Conservation (phyloP, 2,329 filamentous ascomycete species). For the Pestalotiopsis sp. region DNA sequence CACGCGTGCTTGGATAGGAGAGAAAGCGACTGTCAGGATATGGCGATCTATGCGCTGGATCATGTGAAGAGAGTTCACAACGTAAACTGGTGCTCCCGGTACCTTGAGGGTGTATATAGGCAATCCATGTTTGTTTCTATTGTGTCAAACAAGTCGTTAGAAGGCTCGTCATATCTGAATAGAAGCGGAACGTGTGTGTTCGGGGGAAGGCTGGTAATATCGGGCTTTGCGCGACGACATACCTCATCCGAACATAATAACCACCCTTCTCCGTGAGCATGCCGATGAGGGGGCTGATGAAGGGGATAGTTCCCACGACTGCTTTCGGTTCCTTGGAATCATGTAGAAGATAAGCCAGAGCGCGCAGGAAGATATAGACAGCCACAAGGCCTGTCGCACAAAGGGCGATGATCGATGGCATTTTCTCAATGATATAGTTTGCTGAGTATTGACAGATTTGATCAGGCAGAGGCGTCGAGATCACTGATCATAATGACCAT, state of each 20-base stretch:
- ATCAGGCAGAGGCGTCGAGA: too few relatives aligned
- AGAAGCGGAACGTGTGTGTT: background rate
- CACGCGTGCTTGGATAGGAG: constrained; percentile 13
- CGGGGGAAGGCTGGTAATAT: background rate
- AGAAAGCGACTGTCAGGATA: constrained; percentile 15
- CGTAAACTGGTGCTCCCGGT: constrained; percentile 15
- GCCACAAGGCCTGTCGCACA: constrained; percentile 9
- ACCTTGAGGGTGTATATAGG: constrained; percentile 16
- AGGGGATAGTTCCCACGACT: constrained; percentile 14
- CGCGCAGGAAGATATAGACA: constrained; percentile 15
- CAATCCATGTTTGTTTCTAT: constrained; percentile 14
- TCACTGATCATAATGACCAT: too few relatives aligned
- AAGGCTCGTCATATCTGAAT: background rate
- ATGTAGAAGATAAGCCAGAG: background rate
- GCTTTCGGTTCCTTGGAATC: constrained; percentile 14
- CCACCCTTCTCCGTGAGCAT: constrained; percentile 13
- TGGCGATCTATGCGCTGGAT: constrained; percentile 18
- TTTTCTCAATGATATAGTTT: background rate
- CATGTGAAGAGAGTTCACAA: constrained; percentile 14
- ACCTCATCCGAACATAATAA: constrained; percentile 16
- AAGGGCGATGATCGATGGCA: constrained; percentile 1
- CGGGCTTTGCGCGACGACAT: background rate
- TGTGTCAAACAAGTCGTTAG: constrained; percentile 1
- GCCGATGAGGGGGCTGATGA: constrained; percentile 15
- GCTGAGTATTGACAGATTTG: background rate